Conservation (phyloP, 2,329 filamentous ascomycete genomes). For the Alternaria sp. region DNA sequence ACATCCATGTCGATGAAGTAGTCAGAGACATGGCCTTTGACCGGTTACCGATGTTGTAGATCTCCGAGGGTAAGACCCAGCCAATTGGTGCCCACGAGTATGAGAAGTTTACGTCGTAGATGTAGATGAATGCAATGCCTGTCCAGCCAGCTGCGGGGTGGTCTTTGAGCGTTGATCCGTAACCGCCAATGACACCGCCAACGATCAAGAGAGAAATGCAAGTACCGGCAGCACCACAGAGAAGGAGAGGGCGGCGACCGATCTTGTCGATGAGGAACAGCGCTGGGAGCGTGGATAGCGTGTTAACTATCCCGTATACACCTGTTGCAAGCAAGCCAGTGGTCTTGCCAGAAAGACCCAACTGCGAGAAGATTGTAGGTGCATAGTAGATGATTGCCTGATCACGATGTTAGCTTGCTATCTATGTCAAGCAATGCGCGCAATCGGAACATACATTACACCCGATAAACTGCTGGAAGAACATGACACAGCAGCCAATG, state of each 20-base stretch:
- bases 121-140: conserved; percentile 69
- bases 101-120: conserved; percentile 61
- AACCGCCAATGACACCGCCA: conserved; percentile 71
- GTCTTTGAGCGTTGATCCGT: conserved; percentile 64
- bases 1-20: conserved; percentile 82
- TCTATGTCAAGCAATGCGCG: background rate
- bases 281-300: conserved; percentile 70
- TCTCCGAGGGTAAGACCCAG: conserved; percentile 78
- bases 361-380: conserved; percentile 75
- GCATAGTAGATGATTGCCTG: conserved; percentile 26
- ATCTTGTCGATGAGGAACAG: conserved; percentile 72
- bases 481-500: conserved; percentile 45
- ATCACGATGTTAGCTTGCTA: conserved; percentile 70
- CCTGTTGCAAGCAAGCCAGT: conserved; percentile 82
- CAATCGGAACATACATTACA: conserved; percentile 61
- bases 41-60: conserved; percentile 74
- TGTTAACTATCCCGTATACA: conserved; percentile 63
- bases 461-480: conserved; percentile 70
- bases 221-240: conserved; percentile 74
- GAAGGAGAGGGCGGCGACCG: conserved; percentile 69
- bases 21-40: conserved; percentile 76
- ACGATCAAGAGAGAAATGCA: conserved; percentile 77
- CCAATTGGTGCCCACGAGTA: conserved; percentile 78
- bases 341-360: conserved; percentile 64
- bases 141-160: conserved; percentile 74